Base-by-base conservation (phyloP, 495 filamentous ascomycete species). In the Annulohypoxylon moriforme region DNA sequence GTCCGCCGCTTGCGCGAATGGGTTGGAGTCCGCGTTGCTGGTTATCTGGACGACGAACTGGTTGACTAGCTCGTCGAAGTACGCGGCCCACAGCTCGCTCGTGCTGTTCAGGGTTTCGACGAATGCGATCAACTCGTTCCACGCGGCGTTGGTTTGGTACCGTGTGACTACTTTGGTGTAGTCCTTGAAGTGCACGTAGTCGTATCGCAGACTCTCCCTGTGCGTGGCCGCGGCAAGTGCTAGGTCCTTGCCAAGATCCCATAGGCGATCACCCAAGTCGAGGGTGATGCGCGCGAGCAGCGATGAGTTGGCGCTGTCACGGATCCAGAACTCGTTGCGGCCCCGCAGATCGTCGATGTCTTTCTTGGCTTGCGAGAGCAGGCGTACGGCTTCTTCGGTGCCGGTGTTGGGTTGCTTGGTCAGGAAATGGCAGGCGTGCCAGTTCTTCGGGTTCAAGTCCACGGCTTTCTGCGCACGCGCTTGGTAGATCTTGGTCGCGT, bases 401-500 rank as follows among this genome's bases (percentile, higher is more conserved):
- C 74, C 75, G 1, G 71, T 70, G 40, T 22, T 59, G 1, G 74
- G 72, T 16, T 76, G 74, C 25, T 72, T 71, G 1, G 78, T 61
- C 2, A 81, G 65, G 57, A 77, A 78, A 36, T 80, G 77, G 22
- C 76, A 79, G 18, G 79, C 79, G 42, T 79, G 77, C 79, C 76
- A 81, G 40, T 81, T 80, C 38, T 68, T 61, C 18, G 76, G 72
- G 58, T 82, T 76, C n/a, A 81, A 74, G 33, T 75, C 62, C 10
- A 82, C 61, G 8, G 80, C 75, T 33, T 68, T 77, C 4, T 72
- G 78, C 16, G 77, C 75, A 36, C 75, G 69, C 5, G 56, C 50
- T 7, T 65, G 69, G n/a, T 74, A 77, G 16, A 73, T 64, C 16
- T 73, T 67, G 0, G 47, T 50, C 24, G 67, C 52, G 16, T 62